Conservation (phyloP, 345 rosid species). For the Isatis tinctoria region DNA sequence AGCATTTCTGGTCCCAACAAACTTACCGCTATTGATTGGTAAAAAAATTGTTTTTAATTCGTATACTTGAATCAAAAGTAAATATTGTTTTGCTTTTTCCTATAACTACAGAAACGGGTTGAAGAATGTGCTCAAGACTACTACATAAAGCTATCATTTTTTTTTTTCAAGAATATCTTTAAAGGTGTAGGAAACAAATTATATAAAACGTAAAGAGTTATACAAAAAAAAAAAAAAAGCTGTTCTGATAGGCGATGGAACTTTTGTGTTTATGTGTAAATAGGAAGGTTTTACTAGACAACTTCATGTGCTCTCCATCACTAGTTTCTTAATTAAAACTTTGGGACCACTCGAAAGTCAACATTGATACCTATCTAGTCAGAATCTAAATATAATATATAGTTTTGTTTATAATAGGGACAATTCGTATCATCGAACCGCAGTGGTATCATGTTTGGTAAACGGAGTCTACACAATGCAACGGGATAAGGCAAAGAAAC, state of each 20-base stretch:
- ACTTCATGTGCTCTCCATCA: not conserved
- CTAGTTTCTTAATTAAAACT: not conserved
- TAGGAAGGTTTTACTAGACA: not conserved
- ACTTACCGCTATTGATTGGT: not conserved
- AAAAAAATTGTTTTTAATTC: not conserved
- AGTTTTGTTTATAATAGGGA: constrained; percentile 27
- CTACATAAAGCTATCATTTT: not conserved
- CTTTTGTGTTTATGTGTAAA: not conserved
- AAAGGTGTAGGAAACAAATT: not conserved
- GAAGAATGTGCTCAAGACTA: not conserved
- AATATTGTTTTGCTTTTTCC: not conserved
- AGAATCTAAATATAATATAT: not conserved
- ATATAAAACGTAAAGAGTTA: not conserved
- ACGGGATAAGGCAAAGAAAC: constrained; percentile 37
- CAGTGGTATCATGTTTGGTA: constrained; percentile 48
- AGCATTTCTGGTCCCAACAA: not conserved
- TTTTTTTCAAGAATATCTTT: not conserved
- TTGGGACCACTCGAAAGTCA: not conserved
- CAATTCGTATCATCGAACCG: constrained; percentile 33
- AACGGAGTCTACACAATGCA: constrained; percentile 42
- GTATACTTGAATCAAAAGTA: not conserved
- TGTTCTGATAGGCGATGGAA: not conserved
- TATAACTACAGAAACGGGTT: not conserved
- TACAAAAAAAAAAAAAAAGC: not conserved
- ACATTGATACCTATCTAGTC: not conserved